Percentiles rank a stretch among this genome's conserved stretches.
Conservation (phyloP, 805 yeast genomes). For the Lipomyces starkeyi region DNA sequence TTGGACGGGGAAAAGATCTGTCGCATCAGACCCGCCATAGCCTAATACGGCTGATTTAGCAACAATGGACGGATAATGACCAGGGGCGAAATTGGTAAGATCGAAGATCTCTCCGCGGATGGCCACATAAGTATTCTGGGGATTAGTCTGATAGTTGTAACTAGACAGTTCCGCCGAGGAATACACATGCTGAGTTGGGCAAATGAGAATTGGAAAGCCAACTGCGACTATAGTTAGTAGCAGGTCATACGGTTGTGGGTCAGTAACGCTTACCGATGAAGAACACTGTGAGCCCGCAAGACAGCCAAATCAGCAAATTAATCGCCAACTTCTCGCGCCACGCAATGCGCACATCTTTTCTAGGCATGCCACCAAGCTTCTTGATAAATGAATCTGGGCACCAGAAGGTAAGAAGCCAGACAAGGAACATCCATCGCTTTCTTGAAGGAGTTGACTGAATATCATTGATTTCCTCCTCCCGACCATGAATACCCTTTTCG, state of each 20-base stretch:
- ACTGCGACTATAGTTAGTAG: constrained; percentile 32
- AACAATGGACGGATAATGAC: constrained; percentile 50
- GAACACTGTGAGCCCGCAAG: constrained; percentile 42
- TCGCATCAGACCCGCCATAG: constrained; percentile 49
- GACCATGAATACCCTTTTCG: constrained; percentile 46
- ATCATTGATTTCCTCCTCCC: constrained; percentile 42
- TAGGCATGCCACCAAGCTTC: constrained; percentile 44
- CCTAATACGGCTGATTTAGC: constrained; percentile 45
- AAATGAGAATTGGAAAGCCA: constrained; percentile 50
- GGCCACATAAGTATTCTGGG: constrained; percentile 46
- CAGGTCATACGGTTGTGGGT: constrained; percentile 40
- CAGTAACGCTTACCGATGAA: constrained; percentile 24
- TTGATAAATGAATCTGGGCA: constrained; percentile 48
- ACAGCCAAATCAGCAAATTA: constrained; percentile 51
- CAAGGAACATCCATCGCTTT: constrained; percentile 48
- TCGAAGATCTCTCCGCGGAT: constrained; percentile 52
- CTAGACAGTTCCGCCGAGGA: constrained; percentile 45
- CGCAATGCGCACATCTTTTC: constrained; percentile 49
- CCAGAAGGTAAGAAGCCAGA: constrained; percentile 50
- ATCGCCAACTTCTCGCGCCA: constrained; percentile 54
- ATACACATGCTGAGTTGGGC: constrained; percentile 50
- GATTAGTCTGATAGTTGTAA: constrained; percentile 42
- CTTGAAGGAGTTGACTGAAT: constrained; percentile 45
- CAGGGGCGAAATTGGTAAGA: constrained; percentile 47
- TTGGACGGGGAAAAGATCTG: constrained; percentile 50